A percentile compares a stretch with the other conserved stretches of the same genome.
Conservation (phyloP, 805 yeast species). For the Candida lessepsii region DNA sequence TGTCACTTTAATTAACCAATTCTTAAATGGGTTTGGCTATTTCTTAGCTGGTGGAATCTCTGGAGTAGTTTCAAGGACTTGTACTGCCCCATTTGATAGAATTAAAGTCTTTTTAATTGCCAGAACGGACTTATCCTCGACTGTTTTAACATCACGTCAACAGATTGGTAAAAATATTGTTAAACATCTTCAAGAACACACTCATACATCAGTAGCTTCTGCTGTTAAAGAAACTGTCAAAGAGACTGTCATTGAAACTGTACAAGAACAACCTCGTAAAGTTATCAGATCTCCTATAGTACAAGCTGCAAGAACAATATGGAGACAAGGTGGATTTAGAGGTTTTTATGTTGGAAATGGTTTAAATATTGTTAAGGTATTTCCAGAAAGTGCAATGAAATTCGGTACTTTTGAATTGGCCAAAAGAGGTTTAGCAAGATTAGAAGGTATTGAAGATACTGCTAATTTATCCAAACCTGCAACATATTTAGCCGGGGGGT, state of each 20-base stretch:
- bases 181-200: slow-evolving; percentile 11
- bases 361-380: slow-evolving; percentile 84
- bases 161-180: slow-evolving; percentile 38
- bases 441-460: slow-evolving; percentile 76
- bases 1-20: slow-evolving; percentile 76
- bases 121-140: slow-evolving; percentile 75
- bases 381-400: slow-evolving; percentile 96
- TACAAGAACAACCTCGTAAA: slow-evolving; percentile 23
- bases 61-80: slow-evolving; percentile 93
- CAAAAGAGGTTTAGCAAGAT: slow-evolving; percentile 64
- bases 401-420: slow-evolving; percentile 93
- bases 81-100: slow-evolving; percentile 96
- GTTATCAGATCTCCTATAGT: slow-evolving; percentile 69
- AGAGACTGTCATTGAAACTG: not conserved
- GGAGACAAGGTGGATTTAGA: slow-evolving; percentile 82
- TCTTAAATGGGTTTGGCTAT: slow-evolving; percentile 81
- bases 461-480: slow-evolving; percentile 69
- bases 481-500: slow-evolving; percentile 90
- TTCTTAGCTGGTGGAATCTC: slow-evolving; percentile 94
- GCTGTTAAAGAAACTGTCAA: not conserved
- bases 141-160: slow-evolving; percentile 57
- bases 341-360: slow-evolving; percentile 97
- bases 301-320: slow-evolving; percentile 77
- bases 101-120: slow-evolving; percentile 93
- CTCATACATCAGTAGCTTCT: not conserved